Conservation (phyloP, 305 asterid genomes). For the Fraxinus dipetala region DNA sequence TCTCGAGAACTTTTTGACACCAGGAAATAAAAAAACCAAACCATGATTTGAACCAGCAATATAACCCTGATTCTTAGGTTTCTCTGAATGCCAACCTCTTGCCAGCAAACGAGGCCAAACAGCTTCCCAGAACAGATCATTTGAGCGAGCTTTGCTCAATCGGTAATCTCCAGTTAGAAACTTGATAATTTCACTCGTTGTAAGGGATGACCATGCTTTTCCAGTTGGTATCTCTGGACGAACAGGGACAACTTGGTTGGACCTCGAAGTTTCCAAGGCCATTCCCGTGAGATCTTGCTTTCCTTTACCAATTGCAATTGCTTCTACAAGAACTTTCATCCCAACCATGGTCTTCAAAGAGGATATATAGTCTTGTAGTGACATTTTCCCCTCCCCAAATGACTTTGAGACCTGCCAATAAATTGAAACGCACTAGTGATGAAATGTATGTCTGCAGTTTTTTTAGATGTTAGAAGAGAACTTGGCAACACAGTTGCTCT, state of each 20-base stretch:
- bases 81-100: constrained; percentile 80
- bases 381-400: constrained; percentile 49
- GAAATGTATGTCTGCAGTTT: background rate
- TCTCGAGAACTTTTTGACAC: constrained; percentile 56
- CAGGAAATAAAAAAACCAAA: constrained; percentile 68
- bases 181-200: constrained; percentile 48
- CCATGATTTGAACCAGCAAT: constrained; percentile 34
- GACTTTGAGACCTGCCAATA: constrained; percentile 45
- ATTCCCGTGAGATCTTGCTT: constrained; percentile 61
- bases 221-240: constrained; percentile 65
- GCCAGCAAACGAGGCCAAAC: constrained; percentile 89
- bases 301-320: constrained; percentile 61
- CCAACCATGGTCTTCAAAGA: constrained; percentile 56
- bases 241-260: constrained; percentile 33
- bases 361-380: constrained; percentile 48
- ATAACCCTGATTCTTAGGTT: constrained; percentile 45
- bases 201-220: constrained; percentile 58
- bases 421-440: constrained; percentile 13
- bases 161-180: constrained; percentile 65
- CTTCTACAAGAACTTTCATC: constrained; percentile 47
- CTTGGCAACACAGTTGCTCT: background rate
- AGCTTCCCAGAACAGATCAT: constrained; percentile 76
- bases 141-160: constrained; percentile 67
- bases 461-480: background rate
- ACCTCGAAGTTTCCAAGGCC: constrained; percentile 45